phyloP scores from a whole-genome alignment of 2,329 filamentous ascomycete genomes.

The Ceratocystiopsis brevicomis region DNA sequence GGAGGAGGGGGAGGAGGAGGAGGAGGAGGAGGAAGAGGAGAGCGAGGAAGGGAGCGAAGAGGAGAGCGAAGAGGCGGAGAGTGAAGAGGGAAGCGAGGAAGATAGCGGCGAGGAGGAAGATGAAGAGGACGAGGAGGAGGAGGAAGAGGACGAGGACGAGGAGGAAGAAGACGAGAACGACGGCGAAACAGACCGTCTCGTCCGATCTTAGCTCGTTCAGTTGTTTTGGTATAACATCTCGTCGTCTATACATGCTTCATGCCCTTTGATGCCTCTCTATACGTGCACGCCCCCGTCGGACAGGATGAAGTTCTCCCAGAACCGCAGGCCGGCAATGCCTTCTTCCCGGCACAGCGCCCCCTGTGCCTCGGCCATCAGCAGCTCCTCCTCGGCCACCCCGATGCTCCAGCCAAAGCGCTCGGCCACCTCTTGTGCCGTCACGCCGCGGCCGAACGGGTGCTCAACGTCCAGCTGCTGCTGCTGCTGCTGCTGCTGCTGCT shows the following conservation, averaged over 20 bases:
- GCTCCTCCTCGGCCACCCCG: constrained; percentile 82
- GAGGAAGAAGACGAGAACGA: not conserved
- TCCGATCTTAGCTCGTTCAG: not conserved
- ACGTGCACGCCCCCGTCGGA: too few species aligned
- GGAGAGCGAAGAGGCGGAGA: constrained; percentile 33
- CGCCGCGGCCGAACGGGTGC: constrained; percentile 58
- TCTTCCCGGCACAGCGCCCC: constrained; percentile 81
- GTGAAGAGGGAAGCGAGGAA: constrained; percentile 27
- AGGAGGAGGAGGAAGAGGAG: constrained; percentile 27
- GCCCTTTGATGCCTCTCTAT: too few species aligned
- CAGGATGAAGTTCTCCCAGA: constrained; percentile 59
- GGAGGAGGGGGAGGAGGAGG: constrained; percentile 29
- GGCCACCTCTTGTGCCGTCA: constrained; percentile 77
- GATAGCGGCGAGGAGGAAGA: constrained; percentile 19
- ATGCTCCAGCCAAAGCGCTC: constrained; percentile 93
- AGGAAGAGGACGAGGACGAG: not conserved
- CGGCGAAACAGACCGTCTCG: not conserved
- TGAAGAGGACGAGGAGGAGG: not conserved
- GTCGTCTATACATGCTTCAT: too few species aligned
- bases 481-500: constrained; percentile 16
- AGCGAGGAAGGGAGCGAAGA: constrained; percentile 33
- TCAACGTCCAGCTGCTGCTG: constrained; percentile 43
- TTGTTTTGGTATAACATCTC: not conserved
- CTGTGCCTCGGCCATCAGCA: constrained; percentile 91
- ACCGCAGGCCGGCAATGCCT: constrained; percentile 73